Conservation (phyloP, 495 filamentous ascomycete species). For the Penicillium parvum region DNA sequence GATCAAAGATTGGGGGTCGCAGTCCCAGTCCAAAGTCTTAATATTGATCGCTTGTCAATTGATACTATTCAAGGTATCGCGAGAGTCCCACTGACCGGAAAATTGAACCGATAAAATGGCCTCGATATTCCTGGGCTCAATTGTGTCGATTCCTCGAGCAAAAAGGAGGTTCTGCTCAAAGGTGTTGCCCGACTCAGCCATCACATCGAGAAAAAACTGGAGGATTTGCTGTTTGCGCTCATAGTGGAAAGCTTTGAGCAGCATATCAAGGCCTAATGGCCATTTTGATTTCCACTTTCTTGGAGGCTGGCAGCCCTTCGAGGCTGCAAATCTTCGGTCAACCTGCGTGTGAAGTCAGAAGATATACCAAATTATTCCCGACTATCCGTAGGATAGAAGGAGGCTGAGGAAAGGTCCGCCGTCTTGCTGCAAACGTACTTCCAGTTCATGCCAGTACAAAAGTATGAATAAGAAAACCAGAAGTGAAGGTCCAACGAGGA, state of each 20-base stretch:
- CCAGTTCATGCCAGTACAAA: too few species aligned
- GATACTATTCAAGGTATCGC: not conserved
- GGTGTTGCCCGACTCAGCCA: conserved; percentile 38
- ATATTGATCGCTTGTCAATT: not conserved
- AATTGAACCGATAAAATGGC: conserved; percentile 32
- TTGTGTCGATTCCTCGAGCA: conserved; percentile 22
- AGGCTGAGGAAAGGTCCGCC: too few species aligned
- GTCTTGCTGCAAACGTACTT: too few species aligned
- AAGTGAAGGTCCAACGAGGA: too few species aligned
- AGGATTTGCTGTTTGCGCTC: conserved; percentile 8
- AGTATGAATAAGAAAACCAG: too few species aligned
- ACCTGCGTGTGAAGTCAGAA: conserved; percentile 5
- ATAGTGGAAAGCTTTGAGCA: conserved; percentile 8
- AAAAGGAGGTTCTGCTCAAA: conserved; percentile 24
- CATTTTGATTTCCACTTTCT: conserved; percentile 11
- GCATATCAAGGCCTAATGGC: conserved; percentile 12
- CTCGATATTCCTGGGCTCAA: conserved; percentile 41
- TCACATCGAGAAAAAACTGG: conserved; percentile 12
- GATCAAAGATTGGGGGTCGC: conserved; percentile 21
- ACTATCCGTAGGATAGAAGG: too few species aligned
- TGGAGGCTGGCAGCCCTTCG: conserved; percentile 7
- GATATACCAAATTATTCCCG: not conserved
- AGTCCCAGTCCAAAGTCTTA: conserved; percentile 21
- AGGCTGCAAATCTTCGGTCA: conserved; percentile 6
- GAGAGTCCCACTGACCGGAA: conserved; percentile 9